Percentiles rank a stretch among this genome's conserved stretches.
These are phyloP conservation scores for Coemansia sp. DNA, from an alignment of 192 early-diverging fungal genomes.

Conservation along the genomic window DNA sequence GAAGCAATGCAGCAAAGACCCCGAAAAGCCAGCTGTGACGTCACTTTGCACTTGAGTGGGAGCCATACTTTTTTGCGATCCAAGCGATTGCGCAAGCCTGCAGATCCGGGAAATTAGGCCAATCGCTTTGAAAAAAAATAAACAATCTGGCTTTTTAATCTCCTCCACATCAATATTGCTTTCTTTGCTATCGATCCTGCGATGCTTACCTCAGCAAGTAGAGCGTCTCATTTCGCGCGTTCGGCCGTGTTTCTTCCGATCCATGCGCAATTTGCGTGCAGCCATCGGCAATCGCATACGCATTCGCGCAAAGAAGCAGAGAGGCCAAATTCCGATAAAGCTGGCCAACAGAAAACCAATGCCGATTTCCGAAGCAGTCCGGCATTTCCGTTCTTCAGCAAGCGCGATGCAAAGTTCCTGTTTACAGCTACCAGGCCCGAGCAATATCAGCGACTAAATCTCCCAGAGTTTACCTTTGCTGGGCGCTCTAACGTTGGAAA, in stretches of 20 bases:
- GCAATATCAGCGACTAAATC: conserved; percentile 24
- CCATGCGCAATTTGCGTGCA: not conserved
- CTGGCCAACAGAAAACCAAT: not conserved
- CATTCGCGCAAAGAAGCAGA: not conserved
- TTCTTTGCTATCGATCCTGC: not conserved
- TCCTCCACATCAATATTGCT: not conserved
- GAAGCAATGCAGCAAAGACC: too few species aligned
- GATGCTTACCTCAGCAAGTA: not conserved
- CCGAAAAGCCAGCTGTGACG: not conserved
- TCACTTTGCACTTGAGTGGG: not conserved
- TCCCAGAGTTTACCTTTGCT: conserved; percentile 52
- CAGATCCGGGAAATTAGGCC: not conserved
- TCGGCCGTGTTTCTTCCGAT: not conserved
- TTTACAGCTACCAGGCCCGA: conserved; percentile 31
- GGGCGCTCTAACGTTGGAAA: conserved; percentile 59
- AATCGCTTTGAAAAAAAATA: too few species aligned
- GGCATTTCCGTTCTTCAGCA: conserved; percentile 23
- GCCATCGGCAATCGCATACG: not conserved
- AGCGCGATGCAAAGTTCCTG: conserved; percentile 46
- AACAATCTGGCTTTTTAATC: too few species aligned
- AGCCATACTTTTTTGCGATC: not conserved
- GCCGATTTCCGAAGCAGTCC: not conserved
- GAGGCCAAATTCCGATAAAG: not conserved
- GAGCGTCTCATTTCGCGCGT: not conserved
- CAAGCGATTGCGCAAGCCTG: not conserved